A percentile compares a stretch with the other conserved stretches of the same genome.
These are phyloP conservation scores for Amaranthus tricolor DNA, from an alignment of 179 eudicot genomes.

Conservation along the genomic window DNA sequence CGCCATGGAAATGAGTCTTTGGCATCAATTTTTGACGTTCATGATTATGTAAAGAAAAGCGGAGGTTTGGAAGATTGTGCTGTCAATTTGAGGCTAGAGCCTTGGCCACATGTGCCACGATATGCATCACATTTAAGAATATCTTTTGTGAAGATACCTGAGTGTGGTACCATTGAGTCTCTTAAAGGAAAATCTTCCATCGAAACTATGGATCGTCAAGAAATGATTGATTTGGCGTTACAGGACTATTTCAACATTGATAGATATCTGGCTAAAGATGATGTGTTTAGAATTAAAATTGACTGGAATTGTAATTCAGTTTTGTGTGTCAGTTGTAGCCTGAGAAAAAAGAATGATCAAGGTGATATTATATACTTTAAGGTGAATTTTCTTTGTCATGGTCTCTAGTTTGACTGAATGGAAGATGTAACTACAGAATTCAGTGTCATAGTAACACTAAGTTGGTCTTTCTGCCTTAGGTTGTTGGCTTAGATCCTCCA, in stretches of 20 bases:
- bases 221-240: conserved; percentile 76
- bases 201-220: conserved; percentile 81
- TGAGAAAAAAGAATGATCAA: conserved; percentile 36
- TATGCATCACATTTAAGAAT: conserved; percentile 88
- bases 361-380: conserved; percentile 66
- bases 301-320: conserved; percentile 83
- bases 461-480: conserved; percentile 50
- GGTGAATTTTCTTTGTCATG: conserved; percentile 39
- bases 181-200: conserved; percentile 62
- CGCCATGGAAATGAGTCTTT: conserved; percentile 62
- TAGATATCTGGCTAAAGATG: conserved; percentile 79
- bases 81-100: conserved; percentile 51
- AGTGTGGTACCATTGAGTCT: conserved; percentile 75
- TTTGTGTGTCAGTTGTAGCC: conserved; percentile 66
- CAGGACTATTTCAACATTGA: conserved; percentile 68
- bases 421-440: background rate
- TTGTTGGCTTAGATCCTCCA: conserved; percentile 78
- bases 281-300: conserved; percentile 68
- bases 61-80: conserved; percentile 32
- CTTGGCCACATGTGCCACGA: conserved; percentile 60
- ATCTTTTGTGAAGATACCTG: conserved; percentile 87
- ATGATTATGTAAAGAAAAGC: conserved; percentile 32
- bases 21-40: conserved; percentile 57
- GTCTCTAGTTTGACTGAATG: conserved; percentile 4
- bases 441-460: conserved; percentile 6